Conservation (phyloP, 2,329 filamentous ascomycete genomes). For the Alternaria sp. region DNA sequence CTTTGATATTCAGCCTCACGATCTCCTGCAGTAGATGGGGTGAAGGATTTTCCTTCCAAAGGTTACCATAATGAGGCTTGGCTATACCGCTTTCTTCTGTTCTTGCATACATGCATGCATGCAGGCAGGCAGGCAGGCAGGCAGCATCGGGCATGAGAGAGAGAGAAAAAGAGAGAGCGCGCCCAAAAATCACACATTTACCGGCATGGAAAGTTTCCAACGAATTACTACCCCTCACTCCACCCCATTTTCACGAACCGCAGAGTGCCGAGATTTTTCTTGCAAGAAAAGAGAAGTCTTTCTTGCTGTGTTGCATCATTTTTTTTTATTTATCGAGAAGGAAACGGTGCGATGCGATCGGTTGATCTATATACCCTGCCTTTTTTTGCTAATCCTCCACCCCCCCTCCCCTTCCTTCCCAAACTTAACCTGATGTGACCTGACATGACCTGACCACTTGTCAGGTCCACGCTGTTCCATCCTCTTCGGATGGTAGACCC, state of each 20-base stretch:
- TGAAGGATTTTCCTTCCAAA: not conserved
- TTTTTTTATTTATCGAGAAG: not conserved
- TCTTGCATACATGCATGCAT: not conserved
- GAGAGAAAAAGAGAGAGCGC: not conserved
- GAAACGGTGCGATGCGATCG: not conserved
- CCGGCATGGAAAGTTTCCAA: not conserved
- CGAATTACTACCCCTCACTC: not conserved
- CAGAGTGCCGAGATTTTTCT: conserved; percentile 7
- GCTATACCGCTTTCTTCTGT: not conserved
- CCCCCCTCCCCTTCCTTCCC: not conserved
- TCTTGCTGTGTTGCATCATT: not conserved
- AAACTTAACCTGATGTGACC: conserved; percentile 9
- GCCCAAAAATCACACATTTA: not conserved
- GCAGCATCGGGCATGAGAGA: not conserved
- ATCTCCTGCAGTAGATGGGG: conserved; percentile 2
- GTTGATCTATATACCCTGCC: not conserved
- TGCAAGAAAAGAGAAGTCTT: not conserved
- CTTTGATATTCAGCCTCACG: conserved; percentile 4
- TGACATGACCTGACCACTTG: conserved; percentile 11
- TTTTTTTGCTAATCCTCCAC: not conserved
- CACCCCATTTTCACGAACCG: conserved; percentile 1
- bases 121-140: too few species aligned
- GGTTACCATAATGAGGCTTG: not conserved
- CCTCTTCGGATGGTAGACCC: conserved; percentile 2
- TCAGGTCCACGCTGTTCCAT: conserved; percentile 13